Base-by-base conservation (phyloP, 148 eudicot genomes). In the Bassia scoparia region DNA sequence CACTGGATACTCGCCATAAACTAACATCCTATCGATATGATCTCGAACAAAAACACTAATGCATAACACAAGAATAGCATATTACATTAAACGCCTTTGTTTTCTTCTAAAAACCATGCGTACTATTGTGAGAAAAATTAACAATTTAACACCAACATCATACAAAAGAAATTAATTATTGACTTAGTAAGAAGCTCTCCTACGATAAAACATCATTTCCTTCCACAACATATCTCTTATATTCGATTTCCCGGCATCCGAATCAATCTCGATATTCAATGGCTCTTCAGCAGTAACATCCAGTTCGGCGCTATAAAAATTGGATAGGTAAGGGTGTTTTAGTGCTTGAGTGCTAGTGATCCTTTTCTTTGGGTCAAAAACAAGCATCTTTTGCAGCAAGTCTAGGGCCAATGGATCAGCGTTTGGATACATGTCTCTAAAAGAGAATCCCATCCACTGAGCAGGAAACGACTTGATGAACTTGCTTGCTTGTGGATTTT, bases 191-290 rank as follows among this genome's bases (percentile, higher is more conserved):
- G n/a, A n/a, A n/a, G n/a, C n/a, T n/a, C n/a, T n/a, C n/a, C n/a
- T n/a, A n/a, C n/a, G 84, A 52, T 83, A 78, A 56, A 65, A 61
- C 17, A 78, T 34, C 54, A 82, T 85, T 61, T 85, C 82, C 20
- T 60, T 70, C 86, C 81, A 78, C 53, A 85, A 70, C 77, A 78
- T 9, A n/a, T 80, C 83, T 73, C 84, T 83, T 15, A 85, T 69
- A 76, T 60, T 74, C 0, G 24, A 9, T 12, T 77, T 84, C n/a
- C 68, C 76, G 8, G 69, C 26, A 17, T 64, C 41, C 53, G 73
- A 78, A 26, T 78, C 82, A 20, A 78, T 59, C 11, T 78, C 78
- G 20, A 83, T 33, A 44, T 80, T 43, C n/a, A 69, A 67, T 23
- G 77, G 79, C 24, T 71, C 43, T 18, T 55, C 46, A 65, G 77